Evolutionary conservation across 164 flowering plant species (phyloP).

Genomic region (Nymphaea colorata): DNA sequence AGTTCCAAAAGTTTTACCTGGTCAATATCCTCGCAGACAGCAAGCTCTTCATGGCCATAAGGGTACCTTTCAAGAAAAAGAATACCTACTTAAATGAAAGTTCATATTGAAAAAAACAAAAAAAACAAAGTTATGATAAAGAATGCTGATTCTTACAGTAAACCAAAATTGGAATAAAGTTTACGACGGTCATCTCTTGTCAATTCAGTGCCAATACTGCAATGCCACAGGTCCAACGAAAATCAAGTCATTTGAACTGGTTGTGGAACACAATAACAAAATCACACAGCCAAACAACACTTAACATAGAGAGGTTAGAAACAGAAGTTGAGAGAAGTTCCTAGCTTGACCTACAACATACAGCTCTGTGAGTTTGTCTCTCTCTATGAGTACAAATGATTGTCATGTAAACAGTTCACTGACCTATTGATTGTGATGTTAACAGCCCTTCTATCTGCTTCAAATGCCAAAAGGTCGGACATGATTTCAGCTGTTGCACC

Average conservation of each 20-base stretch:
- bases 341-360: neutral
- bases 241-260: neutral
- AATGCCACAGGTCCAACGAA: slow-evolving; percentile 2
- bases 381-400: no score
- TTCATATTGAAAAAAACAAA: neutral
- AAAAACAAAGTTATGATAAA: neutral
- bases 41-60: slow-evolving; percentile 98
- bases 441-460: slow-evolving; percentile 97
- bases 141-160: slow-evolving; percentile 51
- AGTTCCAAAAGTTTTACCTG: slow-evolving; percentile 40
- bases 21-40: slow-evolving; percentile 92
- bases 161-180: slow-evolving; percentile 87
- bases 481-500: slow-evolving; percentile 97
- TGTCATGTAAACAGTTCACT: neutral
- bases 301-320: neutral
- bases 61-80: slow-evolving; percentile 45
- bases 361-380: no score
- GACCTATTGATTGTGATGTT: slow-evolving; percentile 94
- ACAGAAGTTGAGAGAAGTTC: neutral
- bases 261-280: no score
- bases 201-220: slow-evolving; percentile 94
- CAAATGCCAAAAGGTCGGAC: slow-evolving; percentile 95
- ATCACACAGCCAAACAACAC: no score
- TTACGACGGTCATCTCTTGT: slow-evolving; percentile 95
- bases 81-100: neutral